phyloP scores from a whole-genome alignment of 768 basidiomycete genomes.

The Naganishia onofrii region DNA sequence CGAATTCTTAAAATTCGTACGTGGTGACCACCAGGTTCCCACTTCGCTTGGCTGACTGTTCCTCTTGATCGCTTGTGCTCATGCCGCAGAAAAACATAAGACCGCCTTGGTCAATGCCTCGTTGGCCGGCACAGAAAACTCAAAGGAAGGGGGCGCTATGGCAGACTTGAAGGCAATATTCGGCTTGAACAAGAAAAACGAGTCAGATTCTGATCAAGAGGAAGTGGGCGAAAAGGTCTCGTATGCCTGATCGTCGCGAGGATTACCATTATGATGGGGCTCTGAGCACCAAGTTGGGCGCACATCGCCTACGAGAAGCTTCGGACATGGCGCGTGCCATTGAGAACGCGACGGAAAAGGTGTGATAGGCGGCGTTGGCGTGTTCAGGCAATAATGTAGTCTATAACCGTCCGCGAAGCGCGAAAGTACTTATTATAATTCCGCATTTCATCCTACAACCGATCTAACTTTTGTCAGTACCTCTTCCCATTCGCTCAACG shows the following conservation, averaged over 20 bases:
- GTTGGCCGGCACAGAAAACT: constrained; percentile 40
- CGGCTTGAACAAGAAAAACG: constrained; percentile 42
- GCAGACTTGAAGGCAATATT: constrained; percentile 52
- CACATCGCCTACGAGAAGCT: too few species aligned
- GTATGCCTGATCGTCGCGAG: not conserved
- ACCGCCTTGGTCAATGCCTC: constrained; percentile 51
- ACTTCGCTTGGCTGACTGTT: not conserved
- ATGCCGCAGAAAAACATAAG: constrained; percentile 44
- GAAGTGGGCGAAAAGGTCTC: constrained; percentile 16
- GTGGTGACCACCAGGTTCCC: constrained; percentile 21
- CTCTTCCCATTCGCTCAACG: constrained; percentile 88
- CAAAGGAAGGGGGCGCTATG: constrained; percentile 41
- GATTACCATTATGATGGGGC: too few species aligned
- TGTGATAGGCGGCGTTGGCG: too few species aligned
- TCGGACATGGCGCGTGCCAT: too few species aligned
- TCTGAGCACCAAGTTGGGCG: too few species aligned
- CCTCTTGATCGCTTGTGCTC: not conserved
- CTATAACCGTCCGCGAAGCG: too few species aligned
- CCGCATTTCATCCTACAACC: constrained; percentile 37
- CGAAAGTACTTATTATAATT: not conserved
- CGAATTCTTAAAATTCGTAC: constrained; percentile 49
- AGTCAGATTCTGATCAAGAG: constrained; percentile 30
- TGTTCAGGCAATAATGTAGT: too few species aligned
- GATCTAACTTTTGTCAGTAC: constrained; percentile 73
- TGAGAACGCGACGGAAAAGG: too few species aligned